Base-by-base conservation (phyloP, 2,329 filamentous ascomycete species). In the Apiospora marii region DNA sequence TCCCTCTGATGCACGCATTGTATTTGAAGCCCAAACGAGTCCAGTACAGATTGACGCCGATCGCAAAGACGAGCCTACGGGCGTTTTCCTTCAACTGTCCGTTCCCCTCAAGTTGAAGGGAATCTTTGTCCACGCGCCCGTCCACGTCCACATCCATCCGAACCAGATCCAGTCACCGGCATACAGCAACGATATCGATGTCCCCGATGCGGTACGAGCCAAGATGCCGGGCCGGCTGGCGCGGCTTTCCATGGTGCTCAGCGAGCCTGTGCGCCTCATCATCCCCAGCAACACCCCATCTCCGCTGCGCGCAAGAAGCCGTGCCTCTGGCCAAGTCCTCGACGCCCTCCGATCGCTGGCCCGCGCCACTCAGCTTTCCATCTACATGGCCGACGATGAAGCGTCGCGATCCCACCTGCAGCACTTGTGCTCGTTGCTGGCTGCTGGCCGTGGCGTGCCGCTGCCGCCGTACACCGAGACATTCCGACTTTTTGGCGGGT, bases 71-170 rank as follows among this genome's bases (percentile, higher is more conserved):
- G 27, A 22, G 2, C 16, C 51, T 5, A 22, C 14, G 27, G 51
- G 51, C 14, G 51, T 58, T 8, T 58, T 58, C 27, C 27, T 58
- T 0, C 51, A 58, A 27, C 27, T 58, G 2, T 58, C 51, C 51
- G 19, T 58, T 5, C 51, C 51, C 51, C 27, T 58, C 51, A 58
- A 58, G 27, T 14, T 58, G 13, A 58, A 58, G 51, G 51, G 51
- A 16, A 34, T 34, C 5, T 58, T 58, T 34, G 51, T 27, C 27
- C 51, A 58, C 13, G 51, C 51, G 27, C 51, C 51, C 51, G 51
- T 34, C 51, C 51, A 58, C 51, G 30, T 58, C 27, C 51, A 58
- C 51, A 22, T 58, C 51, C 51, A 58, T 27, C 51, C 51, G 27
- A 58, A 27, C 51, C 51, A 58, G 27, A 58, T 58, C 1, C 51